Evolutionary conservation across 2,329 filamentous ascomycete genomes (phyloP).

Genomic region (Botryotinia narcissicola): DNA sequence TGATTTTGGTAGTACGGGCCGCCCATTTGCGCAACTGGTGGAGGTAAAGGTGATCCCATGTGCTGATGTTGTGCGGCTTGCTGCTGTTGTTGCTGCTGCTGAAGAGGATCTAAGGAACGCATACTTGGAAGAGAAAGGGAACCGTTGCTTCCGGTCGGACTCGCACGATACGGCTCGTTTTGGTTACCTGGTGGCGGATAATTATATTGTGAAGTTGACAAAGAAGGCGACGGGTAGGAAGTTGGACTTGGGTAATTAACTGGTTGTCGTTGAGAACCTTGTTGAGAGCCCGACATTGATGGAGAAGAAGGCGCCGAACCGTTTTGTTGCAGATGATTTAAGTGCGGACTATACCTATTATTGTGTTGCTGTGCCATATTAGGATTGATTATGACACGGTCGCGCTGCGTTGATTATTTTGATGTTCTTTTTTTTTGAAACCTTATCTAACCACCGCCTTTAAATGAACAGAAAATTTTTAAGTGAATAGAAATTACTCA

Average conservation of each 20-base stretch:
- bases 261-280: constrained; percentile 31
- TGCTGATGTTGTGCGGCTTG: constrained; percentile 37
- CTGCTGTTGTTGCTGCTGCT: constrained; percentile 30
- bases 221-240: constrained; percentile 48
- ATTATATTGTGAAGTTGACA: constrained; percentile 47
- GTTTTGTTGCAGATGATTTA: constrained; percentile 34
- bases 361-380: constrained; percentile 32
- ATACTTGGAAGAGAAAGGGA: constrained; percentile 51
- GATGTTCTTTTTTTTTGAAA: constrained; percentile 16
- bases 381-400: constrained; percentile 19
- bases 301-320: constrained; percentile 37
- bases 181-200: constrained; percentile 44
- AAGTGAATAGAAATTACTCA: constrained; percentile 2
- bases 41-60: constrained; percentile 54
- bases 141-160: constrained; percentile 45
- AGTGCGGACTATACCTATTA: constrained; percentile 34
- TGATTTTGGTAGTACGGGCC: constrained; percentile 47
- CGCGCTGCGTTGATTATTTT: constrained; percentile 17
- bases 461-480: not conserved
- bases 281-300: constrained; percentile 37
- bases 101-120: constrained; percentile 47
- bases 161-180: constrained; percentile 45
- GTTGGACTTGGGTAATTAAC: constrained; percentile 46
- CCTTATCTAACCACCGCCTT: constrained; percentile 14
- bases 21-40: constrained; percentile 50